phyloP scores from a whole-genome alignment of 768 basidiomycete species.

The Chlorophyllum brunneum region DNA sequence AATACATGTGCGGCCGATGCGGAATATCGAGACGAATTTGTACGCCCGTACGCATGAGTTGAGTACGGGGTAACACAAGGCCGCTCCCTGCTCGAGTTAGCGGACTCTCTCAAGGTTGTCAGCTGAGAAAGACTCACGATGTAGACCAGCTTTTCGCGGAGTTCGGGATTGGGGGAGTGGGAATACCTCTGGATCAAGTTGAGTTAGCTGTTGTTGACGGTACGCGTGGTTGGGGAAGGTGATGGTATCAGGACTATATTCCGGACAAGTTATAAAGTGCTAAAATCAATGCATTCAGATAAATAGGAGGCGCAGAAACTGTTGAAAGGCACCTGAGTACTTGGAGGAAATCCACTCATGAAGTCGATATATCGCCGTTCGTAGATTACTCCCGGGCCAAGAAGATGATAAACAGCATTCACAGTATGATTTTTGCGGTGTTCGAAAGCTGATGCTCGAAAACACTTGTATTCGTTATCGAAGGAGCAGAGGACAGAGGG shows the following conservation, averaged over 20 bases:
- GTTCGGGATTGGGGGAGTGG: conserved; percentile 49
- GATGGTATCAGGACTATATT: conserved; percentile 56
- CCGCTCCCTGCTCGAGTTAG: conserved; percentile 29
- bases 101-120: background rate
- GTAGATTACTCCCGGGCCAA: background rate
- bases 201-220: conserved; percentile 65
- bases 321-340: background rate
- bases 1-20: conserved; percentile 34
- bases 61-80: conserved; percentile 43
- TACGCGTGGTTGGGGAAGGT: conserved; percentile 72
- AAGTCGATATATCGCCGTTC: background rate
- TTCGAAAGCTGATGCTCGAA: background rate
- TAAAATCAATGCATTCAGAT: conserved; percentile 37
- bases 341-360: background rate
- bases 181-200: conserved; percentile 73
- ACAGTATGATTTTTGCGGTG: background rate
- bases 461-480: conserved; percentile 38
- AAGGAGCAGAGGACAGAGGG: conserved; percentile 45
- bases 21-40: conserved; percentile 43
- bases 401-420: background rate
- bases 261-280: conserved; percentile 73
- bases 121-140: background rate
- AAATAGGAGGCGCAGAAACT: conserved; percentile 41
- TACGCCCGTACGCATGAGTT: conserved; percentile 37
- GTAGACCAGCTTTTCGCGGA: background rate